Base-by-base conservation (phyloP, 495 filamentous ascomycete genomes). In the Aspergillus leporis region DNA sequence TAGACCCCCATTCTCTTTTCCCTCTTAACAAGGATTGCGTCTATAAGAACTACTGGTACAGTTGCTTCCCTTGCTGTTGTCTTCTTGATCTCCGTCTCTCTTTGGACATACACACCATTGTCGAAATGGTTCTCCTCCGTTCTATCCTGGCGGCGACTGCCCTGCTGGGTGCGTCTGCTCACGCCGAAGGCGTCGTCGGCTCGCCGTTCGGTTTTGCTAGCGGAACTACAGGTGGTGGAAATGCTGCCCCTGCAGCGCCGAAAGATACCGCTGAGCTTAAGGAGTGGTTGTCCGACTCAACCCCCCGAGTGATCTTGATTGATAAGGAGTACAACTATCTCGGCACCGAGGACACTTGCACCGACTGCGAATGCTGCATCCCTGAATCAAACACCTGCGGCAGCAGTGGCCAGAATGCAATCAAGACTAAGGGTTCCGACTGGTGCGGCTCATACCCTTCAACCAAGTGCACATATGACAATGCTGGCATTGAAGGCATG, bases 181-280 rank as follows among this genome's bases (percentile, higher is more conserved):
- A 57, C 9, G 67, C 53, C 12, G n/a, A 65, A 40, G 67, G 62
- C 12, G 77, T 79, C 12, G 62, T 63, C 5, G 77, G 78, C 19
- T 68, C 68, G 4, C 66, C 80, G 1, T 70, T 77, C 13, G 80
- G 80, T 31, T 81, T 81, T 60, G 79, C 77, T 34, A 72, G 67
- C 50, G 75, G 75, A 16, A 71, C 74, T 13, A 83, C 80, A 12
- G 81, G 81, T 60, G 81, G 81, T 68, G 78, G 79, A 56, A 65
- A 62, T 65, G 78, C 78, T 5, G 67, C 72, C 23, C 63, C 79
- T 13, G 77, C 70, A 2, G 70, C 75, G 22, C 81, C 80, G 7
- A 74, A 60, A 21, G 70, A 72, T 18, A 79, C 68, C 45, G 53
- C 64, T 16, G 63, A 82, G 67, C 61, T 74, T 46, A 66, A 61